phyloP scores from a whole-genome alignment of 2,329 filamentous ascomycete genomes.

The Phialophora verrucosa region DNA sequence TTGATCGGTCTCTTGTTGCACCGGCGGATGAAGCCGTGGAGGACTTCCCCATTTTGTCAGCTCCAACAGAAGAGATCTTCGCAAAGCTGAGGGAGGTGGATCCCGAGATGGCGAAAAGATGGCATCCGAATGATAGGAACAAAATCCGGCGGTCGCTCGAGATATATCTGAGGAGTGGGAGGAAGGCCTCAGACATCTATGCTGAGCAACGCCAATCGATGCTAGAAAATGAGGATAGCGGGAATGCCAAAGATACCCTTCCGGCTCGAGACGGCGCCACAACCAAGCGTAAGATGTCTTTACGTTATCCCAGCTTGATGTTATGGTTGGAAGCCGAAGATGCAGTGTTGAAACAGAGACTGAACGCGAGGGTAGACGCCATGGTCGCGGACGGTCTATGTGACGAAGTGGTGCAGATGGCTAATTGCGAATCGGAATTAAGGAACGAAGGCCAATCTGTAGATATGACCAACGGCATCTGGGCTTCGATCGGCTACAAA shows the following conservation, averaged over 20 bases:
- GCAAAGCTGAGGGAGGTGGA: constrained; percentile 78
- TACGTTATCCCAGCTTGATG: constrained; percentile 68
- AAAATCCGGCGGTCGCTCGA: constrained; percentile 90
- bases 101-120: constrained; percentile 83
- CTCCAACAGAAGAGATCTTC: constrained; percentile 73
- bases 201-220: constrained; percentile 65
- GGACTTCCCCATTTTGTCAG: constrained; percentile 69
- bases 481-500: constrained; percentile 96
- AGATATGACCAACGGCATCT: constrained; percentile 83
- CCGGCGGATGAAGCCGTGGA: constrained; percentile 35
- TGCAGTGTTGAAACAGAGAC: constrained; percentile 69
- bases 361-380: constrained; percentile 78
- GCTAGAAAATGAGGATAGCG: background rate
- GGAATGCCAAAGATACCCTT: constrained; percentile 31
- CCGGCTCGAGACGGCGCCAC: constrained; percentile 23
- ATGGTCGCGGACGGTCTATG: constrained; percentile 75
- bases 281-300: constrained; percentile 38
- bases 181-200: constrained; percentile 83
- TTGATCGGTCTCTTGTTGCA: constrained; percentile 38
- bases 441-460: constrained; percentile 59
- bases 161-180: constrained; percentile 84
- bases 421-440: constrained; percentile 41
- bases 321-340: constrained; percentile 86
- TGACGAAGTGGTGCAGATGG: constrained; percentile 60
- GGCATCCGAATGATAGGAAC: constrained; percentile 91